These are phyloP conservation scores for Vitis hybrid DNA, from an alignment of 177 flowering plant species.

Conservation along the genomic window DNA sequence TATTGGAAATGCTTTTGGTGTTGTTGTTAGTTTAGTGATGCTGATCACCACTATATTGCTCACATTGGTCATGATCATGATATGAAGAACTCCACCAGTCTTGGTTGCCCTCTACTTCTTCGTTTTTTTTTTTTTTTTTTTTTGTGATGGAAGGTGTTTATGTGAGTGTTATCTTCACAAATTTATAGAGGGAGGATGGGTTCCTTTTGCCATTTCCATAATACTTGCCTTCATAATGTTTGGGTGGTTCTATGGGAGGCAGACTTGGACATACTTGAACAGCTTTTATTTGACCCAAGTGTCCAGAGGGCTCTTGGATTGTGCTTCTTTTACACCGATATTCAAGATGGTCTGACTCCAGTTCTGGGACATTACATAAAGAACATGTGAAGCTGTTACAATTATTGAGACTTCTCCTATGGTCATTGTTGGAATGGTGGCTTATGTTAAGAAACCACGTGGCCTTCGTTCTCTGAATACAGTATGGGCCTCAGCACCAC, in stretches of 20 bases:
- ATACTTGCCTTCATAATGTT: constrained; percentile 81
- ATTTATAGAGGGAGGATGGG: constrained; percentile 79
- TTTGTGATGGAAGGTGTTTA: constrained; percentile 74
- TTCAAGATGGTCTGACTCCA: constrained; percentile 72
- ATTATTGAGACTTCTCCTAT: too few relatives aligned
- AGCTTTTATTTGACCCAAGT: constrained; percentile 49
- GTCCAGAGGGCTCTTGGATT: constrained; percentile 75
- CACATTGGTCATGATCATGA: constrained; percentile 74
- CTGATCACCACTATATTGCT: constrained; percentile 74
- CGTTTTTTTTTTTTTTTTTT: constrained; percentile 28
- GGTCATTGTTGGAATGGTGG: too few relatives aligned
- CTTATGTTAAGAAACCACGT: too few relatives aligned
- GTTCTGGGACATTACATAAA: constrained; percentile 70
- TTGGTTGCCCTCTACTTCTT: constrained; percentile 57
- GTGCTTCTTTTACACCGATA: constrained; percentile 77
- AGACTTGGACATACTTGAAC: constrained; percentile 44
- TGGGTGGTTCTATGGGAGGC: constrained; percentile 84
- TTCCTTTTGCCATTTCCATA: constrained; percentile 73
- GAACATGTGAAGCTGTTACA: constrained; percentile 32
- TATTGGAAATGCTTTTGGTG: constrained; percentile 89
- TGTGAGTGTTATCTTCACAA: constrained; percentile 70
- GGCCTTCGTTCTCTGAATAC: too few relatives aligned
- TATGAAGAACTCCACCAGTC: constrained; percentile 59
- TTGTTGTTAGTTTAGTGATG: constrained; percentile 85
- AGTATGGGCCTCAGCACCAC: too few relatives aligned